Percentiles rank a stretch among this genome's conserved stretches.
Evolutionary conservation across 441 rosid genomes (phyloP).

Genomic region (Populus hybrid): DNA sequence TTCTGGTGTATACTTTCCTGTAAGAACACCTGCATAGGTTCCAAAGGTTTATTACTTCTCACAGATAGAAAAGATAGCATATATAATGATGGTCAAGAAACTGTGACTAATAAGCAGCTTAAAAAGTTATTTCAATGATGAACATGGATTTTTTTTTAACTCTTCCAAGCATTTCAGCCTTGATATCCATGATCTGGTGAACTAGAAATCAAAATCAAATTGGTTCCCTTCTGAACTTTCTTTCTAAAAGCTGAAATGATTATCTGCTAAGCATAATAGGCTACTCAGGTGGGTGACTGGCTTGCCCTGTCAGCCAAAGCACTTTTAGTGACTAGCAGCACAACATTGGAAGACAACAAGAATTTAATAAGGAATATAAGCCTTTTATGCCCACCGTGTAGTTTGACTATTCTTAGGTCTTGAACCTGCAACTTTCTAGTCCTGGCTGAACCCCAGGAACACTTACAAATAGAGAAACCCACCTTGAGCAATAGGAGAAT

Average conservation of each 20-base stretch:
- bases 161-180: neutral
- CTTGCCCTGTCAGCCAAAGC: neutral
- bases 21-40: slow-evolving; percentile 63
- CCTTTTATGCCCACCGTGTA: neutral
- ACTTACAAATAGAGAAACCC: neutral
- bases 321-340: neutral
- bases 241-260: neutral
- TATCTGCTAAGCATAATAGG: neutral
- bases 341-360: neutral
- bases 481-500: slow-evolving; percentile 97
- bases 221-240: neutral
- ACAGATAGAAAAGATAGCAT: neutral
- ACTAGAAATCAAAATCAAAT: neutral
- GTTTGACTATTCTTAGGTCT: neutral
- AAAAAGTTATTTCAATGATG: neutral
- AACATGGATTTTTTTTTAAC: neutral
- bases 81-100: neutral
- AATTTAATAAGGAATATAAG: neutral
- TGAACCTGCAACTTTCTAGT: neutral
- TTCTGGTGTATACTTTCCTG: slow-evolving; percentile 91
- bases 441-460: neutral
- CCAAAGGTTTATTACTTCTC: neutral
- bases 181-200: neutral
- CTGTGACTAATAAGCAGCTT: neutral
- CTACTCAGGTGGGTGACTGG: neutral